Base-by-base conservation (phyloP, 371 early-diverging fungal genomes). In the Capillidium heterosporum region DNA sequence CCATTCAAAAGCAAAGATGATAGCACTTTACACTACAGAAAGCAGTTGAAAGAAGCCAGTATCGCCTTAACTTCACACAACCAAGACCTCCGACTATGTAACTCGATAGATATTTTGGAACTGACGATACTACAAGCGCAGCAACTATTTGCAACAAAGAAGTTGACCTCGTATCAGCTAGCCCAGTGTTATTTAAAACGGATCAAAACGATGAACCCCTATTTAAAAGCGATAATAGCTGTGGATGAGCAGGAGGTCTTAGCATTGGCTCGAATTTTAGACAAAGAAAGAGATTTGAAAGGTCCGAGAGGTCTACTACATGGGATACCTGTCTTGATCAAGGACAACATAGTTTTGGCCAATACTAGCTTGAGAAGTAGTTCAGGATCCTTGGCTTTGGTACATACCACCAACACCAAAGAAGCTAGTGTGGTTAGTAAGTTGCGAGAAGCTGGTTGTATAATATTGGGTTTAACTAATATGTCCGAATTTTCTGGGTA, bases 401-500 rank as follows among this genome's bases (percentile, higher is more conserved):
- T 60, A 43, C 82, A 73, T 49, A 89, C 81, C 59, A 56, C 40
- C 5, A 78, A 91, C 11, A 89, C 91, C 0, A 81, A 72, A 58
- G 75, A 82, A 21, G 85, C 94, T 0, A 88, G 89, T 0, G 82
- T 76, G 0, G 82, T 88, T 1, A 56, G 69, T 11, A 62, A 70
- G 10, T 67, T 93, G 7, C 62, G 66, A n/a, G 58, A 71, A 0
- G 75, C 81, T 0, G 94, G 95, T 1, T 85, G 77, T 0, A 62
- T 82, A 2, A 66, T 84, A 5, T 67, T 82, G 4, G 91, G 89
- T 21, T 88, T 89, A 57, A 77, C 87, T 11, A 94, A 91, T 64
- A 82, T 94, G 87, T 93, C 92, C 63, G 94, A 94, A 63, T 93
- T 92, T 76, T 93, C 65, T 69, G 15, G 47, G 47, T 47, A 57